These are phyloP conservation scores for Fusarium buharicum DNA, from an alignment of 2,329 filamentous ascomycete species.

Conservation along the genomic window DNA sequence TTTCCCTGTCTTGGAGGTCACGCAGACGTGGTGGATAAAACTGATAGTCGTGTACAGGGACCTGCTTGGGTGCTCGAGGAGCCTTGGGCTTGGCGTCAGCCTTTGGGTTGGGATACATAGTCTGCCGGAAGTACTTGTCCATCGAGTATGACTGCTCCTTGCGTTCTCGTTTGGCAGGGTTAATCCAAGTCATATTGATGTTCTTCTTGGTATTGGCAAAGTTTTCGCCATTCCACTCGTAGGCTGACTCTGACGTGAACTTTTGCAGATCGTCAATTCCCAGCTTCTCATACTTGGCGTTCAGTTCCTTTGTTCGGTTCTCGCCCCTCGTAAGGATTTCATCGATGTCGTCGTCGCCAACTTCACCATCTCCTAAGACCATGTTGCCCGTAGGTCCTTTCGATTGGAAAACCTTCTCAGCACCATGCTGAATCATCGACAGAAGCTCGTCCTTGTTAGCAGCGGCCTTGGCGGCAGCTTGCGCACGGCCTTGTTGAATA, in stretches of 20 bases:
- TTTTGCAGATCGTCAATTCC: conserved; percentile 98
- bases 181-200: conserved; percentile 95
- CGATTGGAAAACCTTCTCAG: conserved; percentile 88
- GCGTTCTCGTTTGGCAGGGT: conserved; percentile 96
- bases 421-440: conserved; percentile 98
- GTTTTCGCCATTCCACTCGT: conserved; percentile 98
- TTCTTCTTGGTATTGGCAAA: conserved; percentile 94
- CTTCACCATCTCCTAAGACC: conserved; percentile 67
- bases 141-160: conserved; percentile 99
- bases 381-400: conserved; percentile 73
- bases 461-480: conserved; percentile 88
- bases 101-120: conserved; percentile 81
- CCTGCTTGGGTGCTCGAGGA: conserved; percentile 93
- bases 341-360: conserved; percentile 92
- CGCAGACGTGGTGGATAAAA: conserved; percentile 89
- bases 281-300: conserved; percentile 94
- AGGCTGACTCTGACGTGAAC: conserved; percentile 96
- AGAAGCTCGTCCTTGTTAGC: conserved; percentile 96
- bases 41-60: conserved; percentile 93
- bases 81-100: conserved; percentile 93
- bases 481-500: conserved; percentile 95
- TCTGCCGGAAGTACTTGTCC: conserved; percentile 97
- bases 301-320: conserved; percentile 87
- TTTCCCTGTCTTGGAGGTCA: conserved; percentile 95
- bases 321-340: conserved; percentile 87